phyloP scores from a whole-genome alignment of 1,139 yeast species.

The Diutina scorzettiae region DNA sequence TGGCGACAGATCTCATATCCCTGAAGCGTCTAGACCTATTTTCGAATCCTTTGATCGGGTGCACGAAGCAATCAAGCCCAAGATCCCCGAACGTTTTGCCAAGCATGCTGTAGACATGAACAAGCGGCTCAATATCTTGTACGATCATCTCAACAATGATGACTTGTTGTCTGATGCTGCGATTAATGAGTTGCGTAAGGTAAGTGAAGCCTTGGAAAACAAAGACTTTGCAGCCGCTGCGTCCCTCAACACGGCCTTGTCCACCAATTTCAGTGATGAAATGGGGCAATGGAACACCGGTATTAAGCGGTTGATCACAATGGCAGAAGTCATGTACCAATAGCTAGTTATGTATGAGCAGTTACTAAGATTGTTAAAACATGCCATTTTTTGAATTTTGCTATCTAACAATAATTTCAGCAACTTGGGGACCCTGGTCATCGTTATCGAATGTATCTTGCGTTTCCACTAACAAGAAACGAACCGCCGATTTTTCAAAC shows the following conservation, averaged over 20 bases:
- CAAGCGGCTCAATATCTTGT: constrained; percentile 65
- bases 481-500: constrained; percentile 16
- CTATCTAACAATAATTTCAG: constrained; percentile 33
- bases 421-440: constrained; percentile 44
- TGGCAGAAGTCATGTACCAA: constrained; percentile 34
- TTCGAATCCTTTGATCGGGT: constrained; percentile 41
- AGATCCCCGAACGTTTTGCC: constrained; percentile 60
- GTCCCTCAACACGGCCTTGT: constrained; percentile 43
- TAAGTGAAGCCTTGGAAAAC: constrained; percentile 38
- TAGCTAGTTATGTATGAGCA: background rate
- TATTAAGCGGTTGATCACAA: constrained; percentile 74
- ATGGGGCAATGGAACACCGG: constrained; percentile 93
- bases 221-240: constrained; percentile 53
- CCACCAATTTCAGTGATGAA: constrained; percentile 58
- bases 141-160: constrained; percentile 68
- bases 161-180: constrained; percentile 53
- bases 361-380: too few relatives aligned
- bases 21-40: constrained; percentile 47
- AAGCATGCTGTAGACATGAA: constrained; percentile 76
- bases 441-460: constrained; percentile 33
- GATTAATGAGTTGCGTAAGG: constrained; percentile 37
- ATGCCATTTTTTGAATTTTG: too few relatives aligned
- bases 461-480: constrained; percentile 39
- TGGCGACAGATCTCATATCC: constrained; percentile 65
- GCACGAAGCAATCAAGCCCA: constrained; percentile 54